A percentile compares a stretch with the other conserved stretches of the same genome.
Evolutionary conservation across 371 early-diverging fungal genomes (phyloP).

Genomic region (Syncephalastrum racemosum): DNA sequence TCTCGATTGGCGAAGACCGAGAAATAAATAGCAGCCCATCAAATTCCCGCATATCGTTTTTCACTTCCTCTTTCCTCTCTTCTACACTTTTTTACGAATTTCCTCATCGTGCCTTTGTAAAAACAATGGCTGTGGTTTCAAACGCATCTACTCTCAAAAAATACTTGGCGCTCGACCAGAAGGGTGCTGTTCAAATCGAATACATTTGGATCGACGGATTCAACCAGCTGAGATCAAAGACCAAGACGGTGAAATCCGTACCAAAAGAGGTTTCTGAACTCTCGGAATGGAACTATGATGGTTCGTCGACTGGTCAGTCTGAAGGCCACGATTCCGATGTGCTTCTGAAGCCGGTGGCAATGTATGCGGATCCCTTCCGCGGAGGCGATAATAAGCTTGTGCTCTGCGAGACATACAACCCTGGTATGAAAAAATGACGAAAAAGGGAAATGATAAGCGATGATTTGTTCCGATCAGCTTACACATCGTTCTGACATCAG

Average conservation of each 20-base stretch:
- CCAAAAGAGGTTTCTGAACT: conserved; percentile 37
- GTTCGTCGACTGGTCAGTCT: conserved; percentile 51
- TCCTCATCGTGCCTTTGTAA: too few relatives aligned
- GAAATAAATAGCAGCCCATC: too few relatives aligned
- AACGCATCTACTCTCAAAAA: conserved; percentile 17
- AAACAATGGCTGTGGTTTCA: conserved; percentile 12
- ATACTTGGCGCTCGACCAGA: conserved; percentile 41
- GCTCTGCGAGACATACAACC: conserved; percentile 20
- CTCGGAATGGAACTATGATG: conserved; percentile 53
- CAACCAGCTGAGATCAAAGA: conserved; percentile 34
- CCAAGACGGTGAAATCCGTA: conserved; percentile 35
- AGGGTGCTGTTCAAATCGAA: conserved; percentile 42
- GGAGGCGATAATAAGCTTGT: conserved; percentile 42
- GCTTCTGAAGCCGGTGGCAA: conserved; percentile 42
- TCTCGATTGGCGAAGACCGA: too few relatives aligned
- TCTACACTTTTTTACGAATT: too few relatives aligned
- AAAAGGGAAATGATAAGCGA: not conserved
- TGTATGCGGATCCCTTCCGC: conserved; percentile 57
- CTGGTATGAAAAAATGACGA: conserved; percentile 14
- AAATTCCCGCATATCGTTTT: too few relatives aligned
- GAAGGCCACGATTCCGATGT: conserved; percentile 47
- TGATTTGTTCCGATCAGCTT: conserved; percentile 31
- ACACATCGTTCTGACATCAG: conserved; percentile 18
- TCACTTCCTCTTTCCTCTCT: too few relatives aligned
- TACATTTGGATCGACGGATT: conserved; percentile 55